phyloP scores from a whole-genome alignment of 257 asterid genomes.

The Primulina huaijiensis region DNA sequence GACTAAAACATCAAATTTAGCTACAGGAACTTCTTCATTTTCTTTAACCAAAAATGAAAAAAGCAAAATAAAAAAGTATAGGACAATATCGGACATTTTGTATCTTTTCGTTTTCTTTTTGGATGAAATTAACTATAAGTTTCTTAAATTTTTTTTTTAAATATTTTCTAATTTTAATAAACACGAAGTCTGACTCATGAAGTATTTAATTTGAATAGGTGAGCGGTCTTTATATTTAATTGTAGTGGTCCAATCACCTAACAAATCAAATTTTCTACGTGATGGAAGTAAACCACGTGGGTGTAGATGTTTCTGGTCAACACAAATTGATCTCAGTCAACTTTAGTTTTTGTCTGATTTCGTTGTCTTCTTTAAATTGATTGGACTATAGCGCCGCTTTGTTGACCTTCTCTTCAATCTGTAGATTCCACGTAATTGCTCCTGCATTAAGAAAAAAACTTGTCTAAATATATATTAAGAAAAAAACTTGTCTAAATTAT shows the following conservation, averaged over 20 bases:
- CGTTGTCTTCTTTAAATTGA: slow-evolving; percentile 26
- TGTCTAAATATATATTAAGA: too few relatives aligned
- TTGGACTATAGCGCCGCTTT: slow-evolving; percentile 38
- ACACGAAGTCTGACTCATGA: too few relatives aligned
- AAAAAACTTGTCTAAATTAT: too few relatives aligned
- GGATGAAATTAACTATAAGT: too few relatives aligned
- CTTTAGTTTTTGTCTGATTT: slow-evolving; percentile 29
- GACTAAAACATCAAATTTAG: not conserved
- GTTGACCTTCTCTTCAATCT: slow-evolving; percentile 24
- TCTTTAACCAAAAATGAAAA: too few relatives aligned
- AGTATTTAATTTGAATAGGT: not conserved
- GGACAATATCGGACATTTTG: too few relatives aligned
- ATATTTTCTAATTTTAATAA: too few relatives aligned
- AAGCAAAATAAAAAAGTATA: too few relatives aligned
- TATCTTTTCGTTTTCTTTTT: too few relatives aligned
- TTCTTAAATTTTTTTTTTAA: too few relatives aligned
- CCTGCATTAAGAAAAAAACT: too few relatives aligned
- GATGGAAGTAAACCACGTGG: slow-evolving; percentile 38
- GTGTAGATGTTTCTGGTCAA: slow-evolving; percentile 29
- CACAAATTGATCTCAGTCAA: slow-evolving; percentile 41
- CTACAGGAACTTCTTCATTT: too few relatives aligned
- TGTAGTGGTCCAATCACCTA: slow-evolving; percentile 43
- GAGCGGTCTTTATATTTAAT: slow-evolving; percentile 3
- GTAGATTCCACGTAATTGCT: not conserved
- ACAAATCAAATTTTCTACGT: slow-evolving; percentile 39